A percentile compares a stretch with the other conserved stretches of the same genome.
These are phyloP conservation scores for Candida neerlandica DNA, from an alignment of 1,139 yeast species.

Conservation along the genomic window DNA sequence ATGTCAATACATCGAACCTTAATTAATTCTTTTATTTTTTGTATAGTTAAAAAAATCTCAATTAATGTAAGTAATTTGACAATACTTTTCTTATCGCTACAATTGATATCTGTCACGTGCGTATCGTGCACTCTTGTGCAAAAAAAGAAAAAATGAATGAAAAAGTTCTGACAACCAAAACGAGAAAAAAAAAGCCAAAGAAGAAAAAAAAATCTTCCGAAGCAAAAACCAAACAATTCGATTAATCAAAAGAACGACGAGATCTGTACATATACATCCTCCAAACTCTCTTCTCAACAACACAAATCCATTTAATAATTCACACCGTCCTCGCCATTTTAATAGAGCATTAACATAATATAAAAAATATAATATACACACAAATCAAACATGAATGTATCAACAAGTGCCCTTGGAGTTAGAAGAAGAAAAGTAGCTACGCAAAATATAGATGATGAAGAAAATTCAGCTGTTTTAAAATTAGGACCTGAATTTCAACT, in stretches of 20 bases:
- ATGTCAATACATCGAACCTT: constrained; percentile 18
- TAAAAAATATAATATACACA: background rate
- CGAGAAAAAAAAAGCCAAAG: no score
- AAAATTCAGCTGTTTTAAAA: constrained; percentile 83
- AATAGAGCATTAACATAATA: background rate
- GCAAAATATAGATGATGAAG: constrained; percentile 76
- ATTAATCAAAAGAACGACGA: background rate
- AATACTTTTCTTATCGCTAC: no score
- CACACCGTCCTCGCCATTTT: background rate
- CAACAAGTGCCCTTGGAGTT: constrained; percentile 86
- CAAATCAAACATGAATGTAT: constrained; percentile 64
- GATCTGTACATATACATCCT: background rate
- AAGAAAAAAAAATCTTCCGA: no score
- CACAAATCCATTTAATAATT: background rate
- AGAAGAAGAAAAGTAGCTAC: constrained; percentile 66
- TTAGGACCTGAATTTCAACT: constrained; percentile 92
- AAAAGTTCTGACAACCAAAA: no score
- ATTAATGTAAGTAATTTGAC: no score
- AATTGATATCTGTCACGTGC: no score
- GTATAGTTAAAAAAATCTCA: no score
- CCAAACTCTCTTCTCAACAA: background rate
- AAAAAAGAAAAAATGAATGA: no score
- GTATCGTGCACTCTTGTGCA: no score
- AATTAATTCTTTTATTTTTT: background rate
- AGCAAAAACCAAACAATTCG: no score